Base-by-base conservation (phyloP, 345 rosid species). In the Odontarrhena argentea region DNA sequence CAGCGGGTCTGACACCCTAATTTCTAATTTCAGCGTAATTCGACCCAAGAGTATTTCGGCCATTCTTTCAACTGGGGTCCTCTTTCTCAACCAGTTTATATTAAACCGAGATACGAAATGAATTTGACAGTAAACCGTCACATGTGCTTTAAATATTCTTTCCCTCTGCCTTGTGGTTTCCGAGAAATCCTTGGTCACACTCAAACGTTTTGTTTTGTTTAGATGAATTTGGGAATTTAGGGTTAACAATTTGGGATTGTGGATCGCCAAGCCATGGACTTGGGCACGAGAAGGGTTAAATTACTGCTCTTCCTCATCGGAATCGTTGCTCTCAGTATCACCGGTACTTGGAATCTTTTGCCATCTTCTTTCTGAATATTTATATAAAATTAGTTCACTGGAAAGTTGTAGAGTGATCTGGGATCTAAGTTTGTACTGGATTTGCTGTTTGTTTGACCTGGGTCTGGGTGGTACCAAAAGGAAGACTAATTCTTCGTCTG, bases 261-360 rank as follows among this genome's bases (percentile, higher is more conserved):
- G 38, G 45, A 28, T 25, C 42, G 36, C 8, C 15, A 37, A 37
- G 45, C 55, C 51, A 90, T 92, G 88, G 91, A 86, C 82, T 65
- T 93, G 55, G 76, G 78, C 59, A 79, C 59, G 41, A 77, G 68
- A 70, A 76, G 88, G 55, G 66, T 85, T 28, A 88, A 63, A 53
- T 42, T 90, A 67, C 68, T 86, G 5, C 52, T 83, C 76, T 34
- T 77, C 68, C 65, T 82, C 40, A 76, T 62, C 49, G 97, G 90
- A 52, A 48, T 87, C 75, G 36, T 85, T 62, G 71, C 67, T 59
- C 97, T 92, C 52, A 85, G 98, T 57, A 70, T 87, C 70, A 74
- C 88, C 47, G 96, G 98, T 89, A 78, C 64, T 59, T 60, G 5
- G 8, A 45, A 18, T 37, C 11, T 10, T 15, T 32, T 34, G 22